Evolutionary conservation across 176 grass and related monocot species (phyloP).

Genomic region (Rhynchospora breviuscula): DNA sequence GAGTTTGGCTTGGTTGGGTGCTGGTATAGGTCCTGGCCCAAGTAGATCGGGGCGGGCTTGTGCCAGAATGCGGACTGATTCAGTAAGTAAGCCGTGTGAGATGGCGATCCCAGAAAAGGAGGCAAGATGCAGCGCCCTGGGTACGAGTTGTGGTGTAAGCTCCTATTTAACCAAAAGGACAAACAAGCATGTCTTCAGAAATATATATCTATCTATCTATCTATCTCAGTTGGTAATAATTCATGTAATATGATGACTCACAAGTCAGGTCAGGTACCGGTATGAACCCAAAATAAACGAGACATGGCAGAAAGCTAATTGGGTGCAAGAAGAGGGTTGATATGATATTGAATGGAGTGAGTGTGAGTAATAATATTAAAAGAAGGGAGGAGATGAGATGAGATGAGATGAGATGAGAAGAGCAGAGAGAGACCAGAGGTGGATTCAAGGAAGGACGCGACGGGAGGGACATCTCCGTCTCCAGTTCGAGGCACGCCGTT

Average conservation of each 20-base stretch:
- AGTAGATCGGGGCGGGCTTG: slow-evolving; percentile 41
- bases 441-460: slow-evolving; percentile 55
- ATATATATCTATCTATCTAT: background rate
- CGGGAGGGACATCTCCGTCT: slow-evolving; percentile 33
- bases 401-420: background rate
- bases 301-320: background rate
- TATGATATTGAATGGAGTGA: no score
- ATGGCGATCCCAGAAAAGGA: slow-evolving; percentile 81
- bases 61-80: slow-evolving; percentile 45
- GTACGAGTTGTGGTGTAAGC: slow-evolving; percentile 77
- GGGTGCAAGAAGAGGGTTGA: background rate
- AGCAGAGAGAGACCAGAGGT: slow-evolving; percentile 27
- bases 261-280: background rate
- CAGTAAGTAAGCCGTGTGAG: slow-evolving; percentile 48
- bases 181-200: background rate
- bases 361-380: background rate
- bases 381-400: background rate
- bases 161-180: slow-evolving; percentile 7
- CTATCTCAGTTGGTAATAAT: background rate
- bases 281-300: background rate
- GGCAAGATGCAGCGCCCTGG: slow-evolving; percentile 10
- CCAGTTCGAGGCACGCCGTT: slow-evolving; percentile 39
- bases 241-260: background rate
- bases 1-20: background rate
- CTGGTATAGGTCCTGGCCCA: background rate